These are phyloP conservation scores for Penicillium salamii DNA, from an alignment of 495 filamentous ascomycete species.

Conservation along the genomic window DNA sequence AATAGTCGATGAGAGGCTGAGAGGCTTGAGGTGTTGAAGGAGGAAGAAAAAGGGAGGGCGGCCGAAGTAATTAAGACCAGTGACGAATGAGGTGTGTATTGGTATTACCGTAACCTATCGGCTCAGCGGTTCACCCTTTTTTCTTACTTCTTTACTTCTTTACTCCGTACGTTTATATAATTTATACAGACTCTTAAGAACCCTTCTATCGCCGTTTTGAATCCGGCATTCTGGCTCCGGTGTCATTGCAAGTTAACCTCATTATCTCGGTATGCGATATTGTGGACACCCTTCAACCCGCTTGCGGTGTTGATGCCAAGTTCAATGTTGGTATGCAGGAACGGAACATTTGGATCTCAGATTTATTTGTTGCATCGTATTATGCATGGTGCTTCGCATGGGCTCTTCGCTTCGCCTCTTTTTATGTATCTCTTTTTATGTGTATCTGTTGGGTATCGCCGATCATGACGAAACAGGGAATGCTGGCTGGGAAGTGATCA, in stretches of 20 bases:
- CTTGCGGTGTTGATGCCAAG: not conserved
- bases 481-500: conserved; percentile 8
- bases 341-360: not conserved
- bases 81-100: not conserved
- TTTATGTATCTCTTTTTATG: too few relatives aligned
- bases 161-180: not conserved
- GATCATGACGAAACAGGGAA: conserved; percentile 16
- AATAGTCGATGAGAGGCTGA: conserved; percentile 10
- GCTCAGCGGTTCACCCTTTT: not conserved
- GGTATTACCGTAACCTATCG: conserved; percentile 18
- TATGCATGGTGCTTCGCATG: not conserved
- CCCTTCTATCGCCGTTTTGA: not conserved
- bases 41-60: conserved; percentile 17
- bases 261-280: not conserved
- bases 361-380: not conserved
- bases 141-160: not conserved
- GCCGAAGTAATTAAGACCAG: conserved; percentile 9
- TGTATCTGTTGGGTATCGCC: not conserved
- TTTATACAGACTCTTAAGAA: too few relatives aligned
- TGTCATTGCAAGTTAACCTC: not conserved
- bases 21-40: conserved; percentile 7
- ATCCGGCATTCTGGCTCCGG: not conserved
- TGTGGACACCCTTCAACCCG: not conserved
- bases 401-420: not conserved
- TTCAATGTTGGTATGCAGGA: not conserved